Evolutionary conservation across 495 filamentous ascomycete species (phyloP), one percentile per base, ranked within the genome.

Genomic region (Neurospora hispaniola): DNA sequence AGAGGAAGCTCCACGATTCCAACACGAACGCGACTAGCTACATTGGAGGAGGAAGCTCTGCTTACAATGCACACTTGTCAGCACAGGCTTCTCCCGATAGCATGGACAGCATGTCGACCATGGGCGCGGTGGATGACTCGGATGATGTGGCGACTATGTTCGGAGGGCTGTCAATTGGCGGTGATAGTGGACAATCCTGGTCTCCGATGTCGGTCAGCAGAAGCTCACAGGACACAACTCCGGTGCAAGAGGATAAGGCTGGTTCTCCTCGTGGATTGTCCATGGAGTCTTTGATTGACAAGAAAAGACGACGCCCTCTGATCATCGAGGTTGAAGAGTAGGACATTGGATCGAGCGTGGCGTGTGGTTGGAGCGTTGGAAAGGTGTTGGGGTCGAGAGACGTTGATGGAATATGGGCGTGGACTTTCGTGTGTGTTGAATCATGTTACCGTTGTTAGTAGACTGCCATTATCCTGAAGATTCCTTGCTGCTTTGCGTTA

Each of bases 1-100:
- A 71, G 2, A 62, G 74, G 31, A 68, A 42, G 11, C 54, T 5
- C 0, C 71, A 75, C 23, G 78, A 79, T 35, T 78, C 76, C 20
- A 43, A 73, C 48, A 59, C 72, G 6, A 78, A 69, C 6, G 71
- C 76, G 7, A 66, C 66, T 0, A 72, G 54, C 8, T 62, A 31
- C 54, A 62, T 35, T 0, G 54, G 54, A 62, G 23, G 6, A 0
- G 23, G 27, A 4, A 31, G 54, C 54, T 62, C 54, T 0, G 8
- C 54, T 0, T 35, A 0, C 14, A 35, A 35, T 1, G 6, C 23
- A 0, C 23, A 35, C 54, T 3, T 18, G 1, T 7, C 5, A 16
- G 23, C 23, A 62, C 54, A 62, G 14, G 23, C 54, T 3, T 0
- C 23, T 16, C 1, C 0, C 4, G 23, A 62, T 16, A 16, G 23